Percentiles rank a stretch among this genome's conserved stretches.
These are phyloP conservation scores for Phytophthora europaea DNA, from an alignment of 352 stramenopile species.

Conservation along the genomic window DNA sequence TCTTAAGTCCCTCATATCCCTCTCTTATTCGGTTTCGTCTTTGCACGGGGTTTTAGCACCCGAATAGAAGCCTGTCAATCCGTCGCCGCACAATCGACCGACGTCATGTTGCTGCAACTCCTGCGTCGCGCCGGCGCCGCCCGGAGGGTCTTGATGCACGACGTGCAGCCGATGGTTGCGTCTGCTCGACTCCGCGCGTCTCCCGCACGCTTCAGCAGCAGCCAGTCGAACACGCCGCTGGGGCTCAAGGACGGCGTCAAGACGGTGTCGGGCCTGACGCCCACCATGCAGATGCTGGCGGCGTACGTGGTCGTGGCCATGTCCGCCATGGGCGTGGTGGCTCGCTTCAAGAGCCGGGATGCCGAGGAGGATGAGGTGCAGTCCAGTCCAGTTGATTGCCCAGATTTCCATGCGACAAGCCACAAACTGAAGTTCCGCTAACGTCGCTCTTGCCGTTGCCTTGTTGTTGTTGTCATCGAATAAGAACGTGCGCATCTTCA, in stretches of 20 bases:
- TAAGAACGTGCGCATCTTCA: constrained; percentile 73
- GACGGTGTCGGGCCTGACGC: constrained; percentile 41
- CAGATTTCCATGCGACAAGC: background rate
- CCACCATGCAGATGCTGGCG: constrained; percentile 64
- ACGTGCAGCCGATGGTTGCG: constrained; percentile 1
- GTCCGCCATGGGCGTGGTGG: constrained; percentile 64
- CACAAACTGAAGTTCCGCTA: constrained; percentile 25
- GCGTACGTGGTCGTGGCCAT: constrained; percentile 69
- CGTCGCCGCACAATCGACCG: constrained; percentile 20
- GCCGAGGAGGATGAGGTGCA: constrained; percentile 61
- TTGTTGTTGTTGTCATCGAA: background rate
- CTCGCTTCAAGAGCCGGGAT: constrained; percentile 68
- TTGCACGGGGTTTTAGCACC: background rate
- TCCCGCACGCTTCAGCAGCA: constrained; percentile 21
- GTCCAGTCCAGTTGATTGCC: background rate
- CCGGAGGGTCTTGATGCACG: background rate
- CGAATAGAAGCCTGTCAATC: constrained; percentile 21
- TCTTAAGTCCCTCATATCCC: constrained; percentile 1
- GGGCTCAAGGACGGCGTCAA: constrained; percentile 55
- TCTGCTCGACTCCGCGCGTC: background rate
- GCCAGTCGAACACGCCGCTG: constrained; percentile 37
- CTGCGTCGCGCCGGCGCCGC: constrained; percentile 20
- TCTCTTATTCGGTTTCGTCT: constrained; percentile 6
- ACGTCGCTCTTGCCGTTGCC: constrained; percentile 5
- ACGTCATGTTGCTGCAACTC: constrained; percentile 26